phyloP scores from a whole-genome alignment of 352 stramenopile genomes.

The Phytopythium kandeliae region DNA sequence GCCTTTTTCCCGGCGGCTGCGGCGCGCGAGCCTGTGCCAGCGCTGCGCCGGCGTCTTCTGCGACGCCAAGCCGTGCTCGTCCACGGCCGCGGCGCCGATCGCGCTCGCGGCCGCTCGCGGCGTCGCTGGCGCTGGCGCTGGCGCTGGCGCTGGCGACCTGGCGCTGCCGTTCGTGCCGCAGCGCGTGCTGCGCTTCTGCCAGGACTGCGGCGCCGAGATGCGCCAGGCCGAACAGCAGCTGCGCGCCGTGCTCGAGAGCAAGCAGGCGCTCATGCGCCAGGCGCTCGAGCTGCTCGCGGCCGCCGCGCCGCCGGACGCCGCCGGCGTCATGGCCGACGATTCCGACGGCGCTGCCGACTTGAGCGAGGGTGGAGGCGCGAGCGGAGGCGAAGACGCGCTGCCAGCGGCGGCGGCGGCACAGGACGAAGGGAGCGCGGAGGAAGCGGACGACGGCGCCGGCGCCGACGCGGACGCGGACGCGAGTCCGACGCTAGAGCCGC shows the following conservation, averaged over 20 bases:
- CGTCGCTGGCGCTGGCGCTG: no score
- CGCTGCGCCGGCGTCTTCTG: slow-evolving; percentile 79
- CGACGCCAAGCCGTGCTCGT: slow-evolving; percentile 72
- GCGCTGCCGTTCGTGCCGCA: slow-evolving; percentile 6
- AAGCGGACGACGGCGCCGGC: background rate
- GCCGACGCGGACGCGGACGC: no score
- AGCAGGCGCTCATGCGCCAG: slow-evolving; percentile 50
- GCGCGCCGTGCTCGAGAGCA: slow-evolving; percentile 46
- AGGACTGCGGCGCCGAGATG: slow-evolving; percentile 72
- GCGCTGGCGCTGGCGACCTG: no score
- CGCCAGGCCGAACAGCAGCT: slow-evolving; percentile 64
- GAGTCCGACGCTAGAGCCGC: no score
- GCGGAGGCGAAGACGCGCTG: no score
- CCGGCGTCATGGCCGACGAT: no score
- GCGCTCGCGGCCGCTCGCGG: no score
- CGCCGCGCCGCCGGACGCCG: no score
- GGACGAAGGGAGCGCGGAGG: no score
- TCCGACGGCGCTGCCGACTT: no score
- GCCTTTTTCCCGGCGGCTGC: slow-evolving; percentile 53
- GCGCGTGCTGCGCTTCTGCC: slow-evolving; percentile 55
- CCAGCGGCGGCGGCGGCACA: no score
- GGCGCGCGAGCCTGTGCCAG: slow-evolving; percentile 66
- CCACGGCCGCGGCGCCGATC: slow-evolving; percentile 14
- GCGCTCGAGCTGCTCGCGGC: slow-evolving; percentile 29
- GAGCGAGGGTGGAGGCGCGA: slow-evolving; percentile 5